Base-by-base conservation (phyloP, 169 alveolate species). In the Cryptosporidium viatorum region DNA sequence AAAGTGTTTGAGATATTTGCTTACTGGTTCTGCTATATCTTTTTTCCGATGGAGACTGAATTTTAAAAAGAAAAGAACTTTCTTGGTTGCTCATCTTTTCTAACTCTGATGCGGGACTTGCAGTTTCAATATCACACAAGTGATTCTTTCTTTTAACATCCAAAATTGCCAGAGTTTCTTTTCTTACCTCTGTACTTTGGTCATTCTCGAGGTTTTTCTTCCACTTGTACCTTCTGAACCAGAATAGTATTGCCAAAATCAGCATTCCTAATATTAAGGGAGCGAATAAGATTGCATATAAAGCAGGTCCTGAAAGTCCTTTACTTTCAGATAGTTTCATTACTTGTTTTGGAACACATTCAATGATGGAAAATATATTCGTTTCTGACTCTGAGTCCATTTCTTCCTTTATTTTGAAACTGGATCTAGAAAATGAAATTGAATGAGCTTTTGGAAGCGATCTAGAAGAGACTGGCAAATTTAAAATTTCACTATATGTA, bases 161-260 rank as follows among this genome's bases (percentile, higher is more conserved):
- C 26, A 80, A 33, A 60, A 80, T 80, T 8, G 89, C 89, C 7
- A 80, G 43, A 8, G 89, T 67, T 43, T 60, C 16, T 35, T 35
- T 73, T 23, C 12, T 73, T 52, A 16, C 26, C 55, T 59, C 67
- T 14, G 70, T 18, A 71, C 23, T 73, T 51, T 43, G 33, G 3
- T 48, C 10, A 8, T 21, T 3, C 65, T 50, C 41, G 8, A 35
- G 1, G 26, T 74, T 74, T 26, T 35, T 74, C 37, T 80, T 80
- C 89, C 89, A 80, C n/a, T 62, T 80, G 51, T 80, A 80, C 33
- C 59, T 80, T 39, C 89, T 59, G 62, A 59, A 80, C 89, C 89
- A 80, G 29, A 80, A 80, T 41, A 80, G 23, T 14, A 62, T 80
- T 4, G 89, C 89, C 18, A 80, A 31, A 29, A 80, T 18, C 14